Evolutionary conservation across 2,329 filamentous ascomycete genomes (phyloP).

Genomic region (Xylariaceae sp.): DNA sequence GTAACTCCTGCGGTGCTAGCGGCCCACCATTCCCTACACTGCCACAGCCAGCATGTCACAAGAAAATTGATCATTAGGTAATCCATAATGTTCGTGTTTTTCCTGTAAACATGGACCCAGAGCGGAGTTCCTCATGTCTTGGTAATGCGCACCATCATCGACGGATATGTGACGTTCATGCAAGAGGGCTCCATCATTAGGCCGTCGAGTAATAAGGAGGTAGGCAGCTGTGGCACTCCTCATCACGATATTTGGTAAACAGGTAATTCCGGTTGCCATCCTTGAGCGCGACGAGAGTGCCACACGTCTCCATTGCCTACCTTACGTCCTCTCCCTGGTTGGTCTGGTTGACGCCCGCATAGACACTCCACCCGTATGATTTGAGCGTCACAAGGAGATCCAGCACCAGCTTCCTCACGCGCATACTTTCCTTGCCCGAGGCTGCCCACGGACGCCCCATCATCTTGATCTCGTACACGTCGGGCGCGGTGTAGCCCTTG

Average conservation of each 20-base stretch:
- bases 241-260: neutral
- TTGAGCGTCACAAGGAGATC: neutral
- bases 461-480: neutral
- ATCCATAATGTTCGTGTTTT: too few relatives aligned
- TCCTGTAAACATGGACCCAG: too few relatives aligned
- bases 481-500: neutral
- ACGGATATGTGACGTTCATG: too few relatives aligned
- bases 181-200: too few relatives aligned
- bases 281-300: conserved; percentile 1
- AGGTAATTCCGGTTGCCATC: neutral
- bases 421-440: neutral
- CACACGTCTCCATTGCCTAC: neutral
- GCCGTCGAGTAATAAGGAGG: too few relatives aligned
- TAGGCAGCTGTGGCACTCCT: neutral
- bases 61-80: too few relatives aligned
- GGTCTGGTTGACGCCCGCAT: conserved; percentile 1
- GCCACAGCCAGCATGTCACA: too few relatives aligned
- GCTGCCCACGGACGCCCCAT: neutral
- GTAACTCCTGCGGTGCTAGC: too few relatives aligned
- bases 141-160: too few relatives aligned
- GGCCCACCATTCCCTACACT: too few relatives aligned
- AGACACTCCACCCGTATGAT: neutral
- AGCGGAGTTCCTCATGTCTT: too few relatives aligned
- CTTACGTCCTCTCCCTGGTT: neutral
- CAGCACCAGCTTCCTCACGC: neutral